Conservation (phyloP, 2,329 filamentous ascomycete species). For the Pseudogymnoascus sp. region DNA sequence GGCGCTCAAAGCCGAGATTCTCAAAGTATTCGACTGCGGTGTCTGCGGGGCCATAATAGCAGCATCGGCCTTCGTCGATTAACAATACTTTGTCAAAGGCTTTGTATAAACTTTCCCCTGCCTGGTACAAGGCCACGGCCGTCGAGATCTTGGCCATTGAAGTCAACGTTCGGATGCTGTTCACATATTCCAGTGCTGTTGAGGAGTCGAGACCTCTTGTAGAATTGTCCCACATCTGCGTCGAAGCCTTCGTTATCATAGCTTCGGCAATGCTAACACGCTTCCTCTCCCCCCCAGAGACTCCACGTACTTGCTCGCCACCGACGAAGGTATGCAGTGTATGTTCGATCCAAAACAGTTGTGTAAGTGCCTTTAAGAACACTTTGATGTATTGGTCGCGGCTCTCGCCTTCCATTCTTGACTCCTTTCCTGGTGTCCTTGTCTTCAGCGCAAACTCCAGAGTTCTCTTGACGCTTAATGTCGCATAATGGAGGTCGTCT, state of each 20-base stretch:
- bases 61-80: slow-evolving; percentile 62
- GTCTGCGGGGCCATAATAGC: slow-evolving; percentile 54
- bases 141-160: slow-evolving; percentile 64
- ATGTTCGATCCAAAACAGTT: slow-evolving; percentile 63
- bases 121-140: slow-evolving; percentile 60
- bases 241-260: slow-evolving; percentile 61
- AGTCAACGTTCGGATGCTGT: slow-evolving; percentile 62
- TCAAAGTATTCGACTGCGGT: slow-evolving; percentile 58
- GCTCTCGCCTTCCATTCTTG: slow-evolving; percentile 52
- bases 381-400: slow-evolving; percentile 49
- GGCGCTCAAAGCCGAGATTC: slow-evolving; percentile 51
- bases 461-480: slow-evolving; percentile 67
- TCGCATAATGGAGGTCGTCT: slow-evolving; percentile 65
- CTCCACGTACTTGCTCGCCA: slow-evolving; percentile 64
- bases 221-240: slow-evolving; percentile 73
- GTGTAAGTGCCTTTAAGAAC: slow-evolving; percentile 58
- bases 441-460: slow-evolving; percentile 63
- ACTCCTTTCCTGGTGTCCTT: slow-evolving; percentile 55
- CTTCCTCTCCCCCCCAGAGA: slow-evolving; percentile 73
- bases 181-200: slow-evolving; percentile 69
- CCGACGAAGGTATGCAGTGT: slow-evolving; percentile 67
- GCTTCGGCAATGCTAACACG: slow-evolving; percentile 73
- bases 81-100: slow-evolving; percentile 75
- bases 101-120: slow-evolving; percentile 59
- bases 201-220: slow-evolving; percentile 73